Conservation (phyloP, 2,329 filamentous ascomycete genomes). For the Lasiodiplodia gonubiensis region DNA sequence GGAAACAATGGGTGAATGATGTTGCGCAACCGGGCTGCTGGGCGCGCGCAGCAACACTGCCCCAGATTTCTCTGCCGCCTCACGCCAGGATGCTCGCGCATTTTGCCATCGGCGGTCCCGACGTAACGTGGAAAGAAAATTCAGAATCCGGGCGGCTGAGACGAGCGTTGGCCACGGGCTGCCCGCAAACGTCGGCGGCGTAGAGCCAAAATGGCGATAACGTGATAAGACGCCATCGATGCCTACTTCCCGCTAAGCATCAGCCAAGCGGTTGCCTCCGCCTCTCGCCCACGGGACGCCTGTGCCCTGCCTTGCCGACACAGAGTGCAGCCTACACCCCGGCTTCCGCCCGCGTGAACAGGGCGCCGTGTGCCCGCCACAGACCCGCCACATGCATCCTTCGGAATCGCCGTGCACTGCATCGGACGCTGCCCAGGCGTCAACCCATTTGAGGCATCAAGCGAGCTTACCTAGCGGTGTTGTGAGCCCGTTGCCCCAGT, state of each 20-base stretch:
- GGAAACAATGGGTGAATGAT: conserved; percentile 16
- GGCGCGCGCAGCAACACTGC: conserved; percentile 4
- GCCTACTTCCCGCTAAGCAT: conserved; percentile 18
- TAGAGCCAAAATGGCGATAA: conserved; percentile 7
- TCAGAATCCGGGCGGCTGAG: not conserved
- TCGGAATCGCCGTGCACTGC: not conserved
- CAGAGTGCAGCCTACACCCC: not conserved
- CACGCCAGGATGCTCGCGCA: not conserved
- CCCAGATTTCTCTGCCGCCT: not conserved
- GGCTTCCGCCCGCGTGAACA: conserved; percentile 15
- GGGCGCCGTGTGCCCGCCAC: not conserved
- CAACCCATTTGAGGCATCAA: not conserved
- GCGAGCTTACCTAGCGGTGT: not conserved
- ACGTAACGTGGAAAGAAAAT: conserved; percentile 8
- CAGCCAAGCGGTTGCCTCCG: conserved; percentile 20
- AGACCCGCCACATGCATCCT: not conserved
- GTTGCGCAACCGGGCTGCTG: conserved; percentile 10
- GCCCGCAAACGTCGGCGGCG: conserved; percentile 21
- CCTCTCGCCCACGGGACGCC: not conserved
- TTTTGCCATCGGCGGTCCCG: conserved; percentile 18
- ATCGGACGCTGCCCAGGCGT: not conserved
- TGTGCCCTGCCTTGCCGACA: not conserved
- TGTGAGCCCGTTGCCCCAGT: too few relatives aligned
- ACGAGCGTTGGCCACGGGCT: conserved; percentile 11
- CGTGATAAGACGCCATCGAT: conserved; percentile 23